Percentiles rank a stretch among this genome's conserved stretches.
Evolutionary conservation across 306 rosid genomes (phyloP).

Genomic region (Corylus heterophylla): DNA sequence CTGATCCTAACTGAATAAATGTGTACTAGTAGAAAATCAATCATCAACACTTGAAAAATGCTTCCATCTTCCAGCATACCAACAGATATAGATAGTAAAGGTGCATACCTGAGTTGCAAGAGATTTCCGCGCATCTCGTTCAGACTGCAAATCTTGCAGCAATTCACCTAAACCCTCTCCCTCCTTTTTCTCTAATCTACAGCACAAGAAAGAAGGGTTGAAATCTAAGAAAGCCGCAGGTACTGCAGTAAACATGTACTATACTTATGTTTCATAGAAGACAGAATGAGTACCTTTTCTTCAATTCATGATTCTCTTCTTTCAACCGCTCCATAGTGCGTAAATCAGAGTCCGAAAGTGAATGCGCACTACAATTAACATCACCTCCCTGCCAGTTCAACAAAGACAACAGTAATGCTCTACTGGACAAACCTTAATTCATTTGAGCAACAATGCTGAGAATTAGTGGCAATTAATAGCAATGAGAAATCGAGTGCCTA

Average conservation of each 20-base stretch:
- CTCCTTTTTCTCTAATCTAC: slow-evolving; percentile 52
- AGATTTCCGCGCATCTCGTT: slow-evolving; percentile 56
- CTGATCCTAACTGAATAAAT: background rate
- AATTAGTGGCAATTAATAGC: background rate
- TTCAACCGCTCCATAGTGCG: slow-evolving; percentile 47
- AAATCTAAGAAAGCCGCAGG: background rate
- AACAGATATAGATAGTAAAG: background rate
- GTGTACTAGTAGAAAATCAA: background rate
- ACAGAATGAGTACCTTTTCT: slow-evolving; percentile 56
- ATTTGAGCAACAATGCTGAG: background rate
- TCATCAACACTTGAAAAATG: background rate
- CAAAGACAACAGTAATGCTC: background rate
- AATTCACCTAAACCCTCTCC: slow-evolving; percentile 34
- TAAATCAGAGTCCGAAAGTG: slow-evolving; percentile 26
- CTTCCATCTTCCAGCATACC: background rate
- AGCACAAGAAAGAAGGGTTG: background rate
- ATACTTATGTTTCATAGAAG: background rate
- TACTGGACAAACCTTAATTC: background rate
- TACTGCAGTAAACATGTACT: background rate
- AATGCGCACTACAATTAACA: slow-evolving; percentile 18
- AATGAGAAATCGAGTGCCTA: background rate
- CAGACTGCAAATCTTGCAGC: slow-evolving; percentile 41
- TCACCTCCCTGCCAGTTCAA: slow-evolving; percentile 52
- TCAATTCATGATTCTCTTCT: slow-evolving; percentile 64
- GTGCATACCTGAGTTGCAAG: slow-evolving; percentile 61